Conservation (phyloP, 208 protist genomes). For the Crithidia expoeki region DNA sequence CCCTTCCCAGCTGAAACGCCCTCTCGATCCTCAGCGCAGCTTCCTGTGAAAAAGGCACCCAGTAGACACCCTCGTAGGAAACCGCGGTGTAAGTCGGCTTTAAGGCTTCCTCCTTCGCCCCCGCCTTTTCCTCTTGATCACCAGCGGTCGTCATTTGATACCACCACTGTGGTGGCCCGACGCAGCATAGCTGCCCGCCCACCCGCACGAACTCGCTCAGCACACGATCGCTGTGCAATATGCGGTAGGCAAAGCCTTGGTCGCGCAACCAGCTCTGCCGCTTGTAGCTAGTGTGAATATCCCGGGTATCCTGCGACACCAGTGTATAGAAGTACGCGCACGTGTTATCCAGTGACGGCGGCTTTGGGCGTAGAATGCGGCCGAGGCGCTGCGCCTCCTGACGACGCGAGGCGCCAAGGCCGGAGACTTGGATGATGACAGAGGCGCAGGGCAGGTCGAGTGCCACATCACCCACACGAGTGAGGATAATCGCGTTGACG, state of each 20-base stretch:
- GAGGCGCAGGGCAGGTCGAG: conserved; percentile 99
- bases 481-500: conserved; percentile 97
- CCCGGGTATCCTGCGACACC: conserved; percentile 97
- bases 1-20: conserved; percentile 56
- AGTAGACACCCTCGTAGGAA: conserved; percentile 36
- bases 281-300: conserved; percentile 96
- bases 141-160: conserved; percentile 39
- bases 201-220: conserved; percentile 47
- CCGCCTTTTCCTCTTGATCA: background rate
- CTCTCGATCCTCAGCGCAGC: conserved; percentile 58
- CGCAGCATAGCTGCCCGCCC: conserved; percentile 71
- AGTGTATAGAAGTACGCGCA: conserved; percentile 99
- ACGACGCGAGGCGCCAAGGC: conserved; percentile 94
- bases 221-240: conserved; percentile 65
- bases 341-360: conserved; percentile 92
- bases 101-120: background rate
- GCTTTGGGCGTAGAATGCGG: conserved; percentile 95
- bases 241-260: conserved; percentile 92
- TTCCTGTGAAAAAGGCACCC: conserved; percentile 60
- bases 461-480: conserved; percentile 96
- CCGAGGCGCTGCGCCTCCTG: conserved; percentile 98
- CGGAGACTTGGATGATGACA: conserved; percentile 99
- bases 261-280: conserved; percentile 99
- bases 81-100: conserved; percentile 11
- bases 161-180: conserved; percentile 87